Evolutionary conservation across 2,329 filamentous ascomycete species (phyloP), one percentile per base, ranked within the genome.

Genomic region (Diplodia mutila): DNA sequence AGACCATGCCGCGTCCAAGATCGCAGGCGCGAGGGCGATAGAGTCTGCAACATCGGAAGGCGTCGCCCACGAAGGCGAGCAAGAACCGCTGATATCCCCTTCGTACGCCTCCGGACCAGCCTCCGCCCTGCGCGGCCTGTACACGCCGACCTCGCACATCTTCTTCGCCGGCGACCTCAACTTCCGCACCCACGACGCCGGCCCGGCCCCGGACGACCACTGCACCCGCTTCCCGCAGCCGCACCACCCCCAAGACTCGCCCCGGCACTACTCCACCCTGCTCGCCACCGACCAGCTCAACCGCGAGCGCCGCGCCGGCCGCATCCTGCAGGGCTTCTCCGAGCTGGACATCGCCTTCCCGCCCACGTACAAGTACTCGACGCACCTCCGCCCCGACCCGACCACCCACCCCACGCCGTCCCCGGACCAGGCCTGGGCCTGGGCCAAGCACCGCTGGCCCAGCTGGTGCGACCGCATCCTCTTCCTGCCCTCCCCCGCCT

Each of bases 121-220:
- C 29, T 75, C 71, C 71, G 70, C 87, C 72, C 78, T 85, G 70
- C 81, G 87, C 49, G 88, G 88, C 39, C 87, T 98, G 67, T 97
- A 94, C 81, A 87, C 86, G 61, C 88, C 92, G 1, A 86, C 85
- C 3, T 89, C 89, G 3, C 89, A 97, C 76, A 83, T 97, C 1
- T 97, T 98, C 77, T 84, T 98, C 55, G 91, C 90, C 0, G 95
- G 95, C 27, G 95, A 99, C 78, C 85, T 99, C 69, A 99, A 99
- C 83, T 99, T 99, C 80, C 91, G 95, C 72, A 96, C 94, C 21
- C 88, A 89, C 8, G 85, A 89, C 69, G 85, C 84, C 0, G 82
- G 85, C 0, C 93, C 94, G 0, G 81, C 83, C 0, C 81, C 85
- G 0, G 80, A 83, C 2, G 89, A 91, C 61, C 75, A 83, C 73